Conservation (phyloP, 176 grass and related monocot genomes). For the Areca catechu region DNA sequence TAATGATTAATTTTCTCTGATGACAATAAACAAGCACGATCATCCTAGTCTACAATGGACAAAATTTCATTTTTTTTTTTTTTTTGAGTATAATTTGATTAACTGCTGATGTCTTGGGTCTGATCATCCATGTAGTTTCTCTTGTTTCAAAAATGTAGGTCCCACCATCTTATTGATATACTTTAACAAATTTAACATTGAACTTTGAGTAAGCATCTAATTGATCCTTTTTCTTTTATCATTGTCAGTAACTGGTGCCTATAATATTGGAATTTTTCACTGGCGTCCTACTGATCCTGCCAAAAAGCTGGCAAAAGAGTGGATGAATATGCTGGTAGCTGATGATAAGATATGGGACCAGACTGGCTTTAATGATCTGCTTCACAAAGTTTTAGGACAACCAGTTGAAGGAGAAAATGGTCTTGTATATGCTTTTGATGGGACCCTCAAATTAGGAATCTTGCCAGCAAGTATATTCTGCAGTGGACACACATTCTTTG, state of each 20-base stretch:
- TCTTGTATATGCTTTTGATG: conserved; percentile 86
- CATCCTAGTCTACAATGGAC: too few relatives aligned
- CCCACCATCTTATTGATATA: background rate
- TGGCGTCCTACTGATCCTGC: conserved; percentile 80
- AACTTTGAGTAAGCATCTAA: conserved; percentile 11
- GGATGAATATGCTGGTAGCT: conserved; percentile 71
- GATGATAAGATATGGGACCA: conserved; percentile 94
- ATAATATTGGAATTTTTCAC: conserved; percentile 95
- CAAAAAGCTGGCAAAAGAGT: conserved; percentile 86
- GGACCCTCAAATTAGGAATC: conserved; percentile 83
- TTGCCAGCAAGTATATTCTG: conserved; percentile 98
- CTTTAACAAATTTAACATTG: conserved; percentile 4
- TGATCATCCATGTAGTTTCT: too few relatives aligned
- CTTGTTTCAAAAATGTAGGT: too few relatives aligned
- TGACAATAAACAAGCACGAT: too few relatives aligned
- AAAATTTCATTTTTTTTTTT: too few relatives aligned
- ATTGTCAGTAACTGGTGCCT: conserved; percentile 68
- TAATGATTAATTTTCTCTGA: too few relatives aligned
- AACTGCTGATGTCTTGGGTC: too few relatives aligned
- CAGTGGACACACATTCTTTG: conserved; percentile 93
- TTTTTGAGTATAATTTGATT: too few relatives aligned
- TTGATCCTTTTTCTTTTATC: conserved; percentile 10
- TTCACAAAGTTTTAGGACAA: conserved; percentile 51
- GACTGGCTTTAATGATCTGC: conserved; percentile 84
- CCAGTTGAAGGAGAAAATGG: conserved; percentile 50